Percentiles rank a stretch among this genome's conserved stretches.
These are phyloP conservation scores for Rutstroemia sp. DNA, from an alignment of 2,329 filamentous ascomycete genomes.

Conservation along the genomic window DNA sequence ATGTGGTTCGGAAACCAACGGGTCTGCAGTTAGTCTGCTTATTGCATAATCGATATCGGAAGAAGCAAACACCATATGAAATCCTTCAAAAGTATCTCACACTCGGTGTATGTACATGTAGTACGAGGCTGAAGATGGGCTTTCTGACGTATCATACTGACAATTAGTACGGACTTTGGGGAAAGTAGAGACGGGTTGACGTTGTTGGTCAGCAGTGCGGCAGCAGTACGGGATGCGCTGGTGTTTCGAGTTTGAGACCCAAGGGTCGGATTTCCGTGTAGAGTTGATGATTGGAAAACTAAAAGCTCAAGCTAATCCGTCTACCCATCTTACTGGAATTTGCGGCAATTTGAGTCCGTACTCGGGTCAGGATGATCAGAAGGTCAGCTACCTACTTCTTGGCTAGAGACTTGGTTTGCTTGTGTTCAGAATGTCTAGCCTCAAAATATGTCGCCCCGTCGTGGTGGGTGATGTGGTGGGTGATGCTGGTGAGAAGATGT, in stretches of 20 bases:
- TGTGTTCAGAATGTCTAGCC: no score
- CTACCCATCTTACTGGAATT: neutral
- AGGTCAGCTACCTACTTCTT: no score
- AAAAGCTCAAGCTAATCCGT: neutral
- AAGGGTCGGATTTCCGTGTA: neutral
- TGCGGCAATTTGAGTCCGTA: neutral
- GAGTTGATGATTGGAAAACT: neutral
- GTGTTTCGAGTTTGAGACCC: neutral
- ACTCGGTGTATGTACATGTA: neutral
- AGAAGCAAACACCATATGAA: neutral
- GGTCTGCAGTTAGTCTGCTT: neutral
- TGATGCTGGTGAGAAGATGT: neutral
- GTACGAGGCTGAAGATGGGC: neutral
- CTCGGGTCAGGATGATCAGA: neutral
- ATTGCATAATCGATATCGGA: neutral
- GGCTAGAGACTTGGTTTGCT: no score
- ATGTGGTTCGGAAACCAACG: neutral
- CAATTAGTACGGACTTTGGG: neutral
- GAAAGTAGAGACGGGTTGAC: neutral
- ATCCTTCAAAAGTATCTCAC: neutral
- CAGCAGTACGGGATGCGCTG: neutral
- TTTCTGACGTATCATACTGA: conserved; percentile 2
- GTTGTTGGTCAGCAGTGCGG: neutral
- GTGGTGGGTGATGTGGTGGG: no score
- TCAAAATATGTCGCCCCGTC: no score